Evolutionary conservation across 768 basidiomycete species (phyloP), one percentile per base, ranked within the genome.

Genomic region (Leccinum subtestaceum): DNA sequence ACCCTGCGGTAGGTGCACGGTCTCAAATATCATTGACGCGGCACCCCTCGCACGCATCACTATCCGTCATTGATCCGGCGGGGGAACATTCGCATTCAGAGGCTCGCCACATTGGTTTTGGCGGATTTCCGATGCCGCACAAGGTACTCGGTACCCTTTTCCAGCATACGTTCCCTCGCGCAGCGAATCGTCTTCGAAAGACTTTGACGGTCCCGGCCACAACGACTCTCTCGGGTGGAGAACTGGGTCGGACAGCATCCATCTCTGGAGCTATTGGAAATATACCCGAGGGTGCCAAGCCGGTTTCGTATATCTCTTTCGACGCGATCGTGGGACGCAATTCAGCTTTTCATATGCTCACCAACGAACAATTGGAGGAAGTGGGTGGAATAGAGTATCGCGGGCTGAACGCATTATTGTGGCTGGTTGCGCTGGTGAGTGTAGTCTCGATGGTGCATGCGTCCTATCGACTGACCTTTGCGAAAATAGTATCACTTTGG

Each of bases 321-420:
- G 84, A 92, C 48, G 90, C 93, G 0, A 70, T 83, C 2, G 91
- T 95, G n/a, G 91, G 93, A 0, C 81, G 86, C 34, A 96, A 95
- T 69, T 93, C 89, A 3, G 75, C 76, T 3, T 92, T 92, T 63
- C 80, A 82, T 38, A 76, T 72, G 63, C 74, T 96, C 55, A 91
- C 87, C 0, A 79, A 82, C 19, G 92, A 94, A 50, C 90, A 98
- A 67, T 76, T 91, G 64, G 94, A 96, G 63, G 93, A 97, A 71
- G 76, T 98, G 5, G 95, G 95, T 4, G 95, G 96, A 19, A 89
- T 97, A 7, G 96, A 99, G 71, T 98, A 91, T 68, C 82, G 94
- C 10, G 91, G 89, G 12, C 75, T 97, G 62, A 87, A 86, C 47
- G 84, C 88, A 2, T 72, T 97, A 52, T 76, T 94, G 10, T 95